phyloP scores from a whole-genome alignment of 768 basidiomycete genomes.

The Sarcodon aspratus region DNA sequence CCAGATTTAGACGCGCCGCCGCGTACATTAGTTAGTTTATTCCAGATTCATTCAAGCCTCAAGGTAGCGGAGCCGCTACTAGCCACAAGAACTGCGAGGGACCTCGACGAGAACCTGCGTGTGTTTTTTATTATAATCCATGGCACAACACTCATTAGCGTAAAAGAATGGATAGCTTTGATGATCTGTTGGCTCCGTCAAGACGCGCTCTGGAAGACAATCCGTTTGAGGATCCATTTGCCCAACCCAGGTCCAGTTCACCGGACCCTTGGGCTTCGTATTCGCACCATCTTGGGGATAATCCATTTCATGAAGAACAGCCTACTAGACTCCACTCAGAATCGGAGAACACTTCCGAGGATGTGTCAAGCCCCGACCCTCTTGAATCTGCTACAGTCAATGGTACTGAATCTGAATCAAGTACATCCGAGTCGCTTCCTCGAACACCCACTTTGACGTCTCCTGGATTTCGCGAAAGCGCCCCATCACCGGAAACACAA shows the following conservation, averaged over 20 bases:
- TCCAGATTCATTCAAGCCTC: no score
- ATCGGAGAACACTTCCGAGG: not conserved
- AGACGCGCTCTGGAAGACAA: conserved; percentile 57
- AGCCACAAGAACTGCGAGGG: no score
- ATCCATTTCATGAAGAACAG: not conserved
- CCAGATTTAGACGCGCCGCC: not conserved
- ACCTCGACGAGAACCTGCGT: no score
- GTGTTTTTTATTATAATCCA: no score
- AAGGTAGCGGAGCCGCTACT: no score
- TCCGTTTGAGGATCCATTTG: conserved; percentile 66
- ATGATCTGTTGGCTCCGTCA: conserved; percentile 55
- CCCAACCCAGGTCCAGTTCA: conserved; percentile 47
- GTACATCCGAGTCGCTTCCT: conserved; percentile 11
- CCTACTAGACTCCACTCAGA: not conserved
- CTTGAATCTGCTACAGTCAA: conserved; percentile 24
- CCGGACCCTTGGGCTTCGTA: conserved; percentile 72
- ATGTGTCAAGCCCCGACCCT: conserved; percentile 18
- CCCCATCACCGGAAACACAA: conserved; percentile 3
- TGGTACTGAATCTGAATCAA: no score
- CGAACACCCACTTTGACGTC: conserved; percentile 1
- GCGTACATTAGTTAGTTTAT: not conserved
- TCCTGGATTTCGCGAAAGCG: conserved; percentile 14
- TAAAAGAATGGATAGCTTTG: conserved; percentile 57
- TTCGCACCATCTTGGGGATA: not conserved
- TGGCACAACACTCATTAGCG: no score